Base-by-base conservation (phyloP, 192 early-diverging fungal species). In the Gryganskiella cystojenkinii region DNA sequence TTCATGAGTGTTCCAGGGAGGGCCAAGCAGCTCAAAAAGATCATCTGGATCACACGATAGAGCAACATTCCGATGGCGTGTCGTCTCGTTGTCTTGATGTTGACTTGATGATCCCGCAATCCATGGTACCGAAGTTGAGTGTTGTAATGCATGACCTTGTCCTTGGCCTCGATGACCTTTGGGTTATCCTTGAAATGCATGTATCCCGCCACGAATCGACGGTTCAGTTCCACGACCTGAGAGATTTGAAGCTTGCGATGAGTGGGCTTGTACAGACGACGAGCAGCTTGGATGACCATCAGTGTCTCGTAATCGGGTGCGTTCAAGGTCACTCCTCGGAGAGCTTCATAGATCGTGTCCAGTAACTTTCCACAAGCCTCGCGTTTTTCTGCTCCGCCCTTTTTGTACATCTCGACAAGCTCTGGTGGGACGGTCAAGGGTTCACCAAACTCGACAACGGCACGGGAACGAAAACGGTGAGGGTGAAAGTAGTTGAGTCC, bases 401-500 rank as follows among this genome's bases (percentile, higher is more conserved):
- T 67, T 49, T 86, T 90, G 80, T 92, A 99, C 67, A 90, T 86
- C 25, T 88, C 87, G 13, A 99, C 92, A 14, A 93, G 81, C 66
- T 94, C 92, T 0, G 73, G 60, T 14, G 90, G 79, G 9, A 99
- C 86, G 20, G 87, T 84, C 60, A 99, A 92, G 0, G 95, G 94
- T 43, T 93, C 86, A 28, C 97, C 97, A 87, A 95, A 99, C 80
- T 99, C 96, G 46, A 98, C 88, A 37, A 97, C 96, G 24, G 96
- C 95, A 57, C 95, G 91, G 10, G 94, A 96, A 54, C 97, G 89
- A 89, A 98, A 99, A 83, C 92, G 83, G 78, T 90, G 89, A 11
- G 97, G 92, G 79, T 98, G 92, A 83, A 97, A 98, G 83, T 98
- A 98, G 82, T 95, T 95, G 42, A 98, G 80, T 10, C 95, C 86